Percentiles rank a stretch among this genome's conserved stretches.
phyloP scores from a whole-genome alignment of 768 basidiomycete genomes.

The Leccinum aurantiacum region DNA sequence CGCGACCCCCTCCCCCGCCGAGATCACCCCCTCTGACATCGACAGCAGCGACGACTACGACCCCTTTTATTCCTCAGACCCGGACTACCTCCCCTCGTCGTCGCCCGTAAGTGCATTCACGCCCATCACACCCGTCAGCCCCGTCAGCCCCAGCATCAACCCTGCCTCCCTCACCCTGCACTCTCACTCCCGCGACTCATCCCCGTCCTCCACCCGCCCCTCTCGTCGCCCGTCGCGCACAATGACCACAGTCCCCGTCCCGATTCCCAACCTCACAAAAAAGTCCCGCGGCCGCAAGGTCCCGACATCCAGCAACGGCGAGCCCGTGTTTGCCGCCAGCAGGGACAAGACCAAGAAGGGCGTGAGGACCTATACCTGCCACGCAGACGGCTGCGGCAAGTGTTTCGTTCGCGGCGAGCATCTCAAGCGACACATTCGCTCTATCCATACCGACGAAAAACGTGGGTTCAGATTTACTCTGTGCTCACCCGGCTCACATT shows the following conservation, averaged over 20 bases:
- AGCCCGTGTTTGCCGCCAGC: slow-evolving; percentile 24
- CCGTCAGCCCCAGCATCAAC: slow-evolving; percentile 3
- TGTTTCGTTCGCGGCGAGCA: slow-evolving; percentile 80
- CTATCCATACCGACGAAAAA: slow-evolving; percentile 82
- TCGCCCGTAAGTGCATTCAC: not conserved
- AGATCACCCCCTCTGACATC: slow-evolving; percentile 12
- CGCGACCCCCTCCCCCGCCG: not conserved
- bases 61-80: slow-evolving; percentile 22
- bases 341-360: slow-evolving; percentile 36
- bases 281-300: slow-evolving; percentile 49
- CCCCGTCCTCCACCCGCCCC: slow-evolving; percentile 7
- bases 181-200: not conserved
- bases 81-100: slow-evolving; percentile 20
- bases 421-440: slow-evolving; percentile 76
- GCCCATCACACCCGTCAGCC: not conserved
- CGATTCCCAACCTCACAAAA: slow-evolving; percentile 51
- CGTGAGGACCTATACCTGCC: slow-evolving; percentile 58
- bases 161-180: slow-evolving; percentile 9
- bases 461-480: slow-evolving; percentile 50
- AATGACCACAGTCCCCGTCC: slow-evolving; percentile 38
- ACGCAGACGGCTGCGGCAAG: slow-evolving; percentile 72
- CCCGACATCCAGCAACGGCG: slow-evolving; percentile 36
- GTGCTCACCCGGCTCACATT: not conserved
- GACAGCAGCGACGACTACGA: slow-evolving; percentile 24
- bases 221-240: slow-evolving; percentile 26